These are phyloP conservation scores for Santalum album DNA, from an alignment of 164 flowering plant genomes.

Conservation along the genomic window DNA sequence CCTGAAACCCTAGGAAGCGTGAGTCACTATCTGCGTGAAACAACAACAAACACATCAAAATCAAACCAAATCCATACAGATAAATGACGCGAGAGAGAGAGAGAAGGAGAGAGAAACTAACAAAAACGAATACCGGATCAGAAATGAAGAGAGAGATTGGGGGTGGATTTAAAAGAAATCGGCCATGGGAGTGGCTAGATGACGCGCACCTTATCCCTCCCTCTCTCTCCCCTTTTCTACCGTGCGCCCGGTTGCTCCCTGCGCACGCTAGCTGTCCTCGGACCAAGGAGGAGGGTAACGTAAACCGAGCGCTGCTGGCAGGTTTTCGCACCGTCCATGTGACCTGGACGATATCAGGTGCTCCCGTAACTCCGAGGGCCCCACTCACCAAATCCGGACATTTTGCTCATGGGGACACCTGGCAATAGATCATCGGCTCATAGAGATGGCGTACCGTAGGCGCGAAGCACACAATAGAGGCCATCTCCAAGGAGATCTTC, in stretches of 20 bases:
- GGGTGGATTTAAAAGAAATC: conserved; percentile 5
- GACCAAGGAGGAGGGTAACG: neutral
- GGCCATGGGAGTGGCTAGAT: conserved; percentile 11
- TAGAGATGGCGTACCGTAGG: no score
- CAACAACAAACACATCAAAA: neutral
- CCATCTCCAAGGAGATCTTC: neutral
- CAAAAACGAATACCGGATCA: conserved; percentile 8
- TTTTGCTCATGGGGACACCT: no score
- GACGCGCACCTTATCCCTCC: conserved; percentile 9
- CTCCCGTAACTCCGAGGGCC: neutral
- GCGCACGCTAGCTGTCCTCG: conserved; percentile 14
- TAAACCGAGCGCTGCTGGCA: neutral
- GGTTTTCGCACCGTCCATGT: neutral
- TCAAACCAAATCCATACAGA: neutral
- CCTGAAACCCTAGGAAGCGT: conserved; percentile 7
- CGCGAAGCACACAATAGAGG: no score
- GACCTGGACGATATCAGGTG: neutral
- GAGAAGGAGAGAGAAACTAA: neutral
- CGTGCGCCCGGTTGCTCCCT: conserved; percentile 5
- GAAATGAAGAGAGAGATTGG: neutral
- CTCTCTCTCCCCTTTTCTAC: neutral
- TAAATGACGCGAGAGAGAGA: neutral
- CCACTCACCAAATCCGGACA: no score
- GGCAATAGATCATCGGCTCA: no score
- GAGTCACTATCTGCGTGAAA: conserved; percentile 2